Conservation (phyloP, 768 basidiomycete species). For the Asterophora parasitica region DNA sequence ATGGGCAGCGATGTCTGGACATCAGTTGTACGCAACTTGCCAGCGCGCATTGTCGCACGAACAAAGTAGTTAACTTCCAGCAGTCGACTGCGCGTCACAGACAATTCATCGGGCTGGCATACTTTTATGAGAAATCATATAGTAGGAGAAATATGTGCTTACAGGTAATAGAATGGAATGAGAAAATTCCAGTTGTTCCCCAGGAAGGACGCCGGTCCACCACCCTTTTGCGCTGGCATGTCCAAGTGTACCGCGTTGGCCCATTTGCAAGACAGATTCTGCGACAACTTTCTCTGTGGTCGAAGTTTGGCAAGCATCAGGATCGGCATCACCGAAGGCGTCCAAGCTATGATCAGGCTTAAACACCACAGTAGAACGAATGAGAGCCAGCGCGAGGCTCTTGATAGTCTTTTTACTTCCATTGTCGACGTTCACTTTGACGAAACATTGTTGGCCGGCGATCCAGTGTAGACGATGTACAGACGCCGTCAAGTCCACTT, state of each 20-base stretch:
- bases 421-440: constrained; percentile 63
- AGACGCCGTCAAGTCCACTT: constrained; percentile 59
- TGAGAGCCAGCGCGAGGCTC: constrained; percentile 53
- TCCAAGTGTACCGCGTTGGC: constrained; percentile 57
- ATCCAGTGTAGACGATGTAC: constrained; percentile 76
- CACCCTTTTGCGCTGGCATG: constrained; percentile 81
- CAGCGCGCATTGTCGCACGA: constrained; percentile 57
- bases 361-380: constrained; percentile 65
- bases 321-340: constrained; percentile 30
- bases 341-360: constrained; percentile 44
- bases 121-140: constrained; percentile 5
- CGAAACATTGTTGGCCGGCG: constrained; percentile 73
- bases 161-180: constrained; percentile 76
- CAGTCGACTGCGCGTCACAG: constrained; percentile 61
- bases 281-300: constrained; percentile 61
- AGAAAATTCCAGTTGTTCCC: constrained; percentile 56
- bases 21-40: constrained; percentile 51
- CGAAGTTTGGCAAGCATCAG: constrained; percentile 59
- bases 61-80: constrained; percentile 76
- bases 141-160: constrained; percentile 24
- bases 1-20: constrained; percentile 70
- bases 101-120: constrained; percentile 59
- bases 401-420: constrained; percentile 66
- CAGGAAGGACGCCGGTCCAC: constrained; percentile 78
- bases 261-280: constrained; percentile 60